A percentile compares a stretch with the other conserved stretches of the same genome.
Evolutionary conservation across 2,329 filamentous ascomycete genomes (phyloP).

Genomic region (Pseudopithomyces chartarum): DNA sequence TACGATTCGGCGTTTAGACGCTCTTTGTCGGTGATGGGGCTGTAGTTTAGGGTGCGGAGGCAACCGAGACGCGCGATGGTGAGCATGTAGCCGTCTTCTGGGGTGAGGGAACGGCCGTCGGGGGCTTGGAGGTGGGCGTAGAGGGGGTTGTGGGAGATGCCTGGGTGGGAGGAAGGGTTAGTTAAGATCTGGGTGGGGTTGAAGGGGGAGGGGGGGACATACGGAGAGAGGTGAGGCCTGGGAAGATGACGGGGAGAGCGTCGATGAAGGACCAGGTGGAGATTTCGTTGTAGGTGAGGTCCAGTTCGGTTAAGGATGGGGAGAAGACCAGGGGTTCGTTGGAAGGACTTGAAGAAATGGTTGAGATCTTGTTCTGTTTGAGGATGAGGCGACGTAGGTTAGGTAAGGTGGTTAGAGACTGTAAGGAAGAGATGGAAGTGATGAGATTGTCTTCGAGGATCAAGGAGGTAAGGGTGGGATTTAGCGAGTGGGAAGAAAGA

Average conservation of each 20-base stretch:
- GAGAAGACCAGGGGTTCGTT: conserved; percentile 30
- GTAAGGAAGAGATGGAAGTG: conserved; percentile 61
- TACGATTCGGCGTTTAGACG: conserved; percentile 89
- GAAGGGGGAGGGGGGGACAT: no score
- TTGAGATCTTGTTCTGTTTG: conserved; percentile 74
- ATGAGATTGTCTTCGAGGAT: conserved; percentile 77
- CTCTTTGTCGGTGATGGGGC: conserved; percentile 70
- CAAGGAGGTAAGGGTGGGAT: conserved; percentile 63
- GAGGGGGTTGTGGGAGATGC: conserved; percentile 81
- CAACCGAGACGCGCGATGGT: conserved; percentile 74
- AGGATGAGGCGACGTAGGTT: conserved; percentile 60
- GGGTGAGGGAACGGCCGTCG: conserved; percentile 52
- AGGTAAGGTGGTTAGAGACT: conserved; percentile 63
- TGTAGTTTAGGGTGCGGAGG: conserved; percentile 75
- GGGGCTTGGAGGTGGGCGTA: conserved; percentile 62
- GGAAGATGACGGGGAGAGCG: conserved; percentile 68
- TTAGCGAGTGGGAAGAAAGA: conserved; percentile 45
- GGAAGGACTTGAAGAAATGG: conserved; percentile 31
- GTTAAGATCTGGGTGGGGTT: no score
- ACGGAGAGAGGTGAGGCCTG: conserved; percentile 74
- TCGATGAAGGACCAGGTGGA: conserved; percentile 75
- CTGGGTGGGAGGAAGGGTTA: no score
- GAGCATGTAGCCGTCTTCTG: conserved; percentile 88
- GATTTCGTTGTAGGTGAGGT: conserved; percentile 54
- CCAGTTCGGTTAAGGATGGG: conserved; percentile 45